Percentiles rank a stretch among this genome's conserved stretches.
Evolutionary conservation across 306 rosid species (phyloP).

Genomic region (Cicer arietinum): DNA sequence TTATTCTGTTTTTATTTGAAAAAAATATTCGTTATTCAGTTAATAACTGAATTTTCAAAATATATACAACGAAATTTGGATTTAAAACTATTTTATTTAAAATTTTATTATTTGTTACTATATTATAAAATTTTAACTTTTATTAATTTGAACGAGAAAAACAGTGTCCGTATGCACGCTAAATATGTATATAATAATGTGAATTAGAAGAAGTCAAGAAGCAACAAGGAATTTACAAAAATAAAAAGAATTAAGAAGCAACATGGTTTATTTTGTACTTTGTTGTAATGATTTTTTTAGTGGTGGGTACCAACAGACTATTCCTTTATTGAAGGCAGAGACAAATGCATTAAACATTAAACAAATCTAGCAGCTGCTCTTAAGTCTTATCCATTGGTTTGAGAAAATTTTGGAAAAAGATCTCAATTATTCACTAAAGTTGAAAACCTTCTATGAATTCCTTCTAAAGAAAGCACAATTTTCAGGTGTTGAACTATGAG

Average conservation of each 20-base stretch:
- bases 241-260: too few species aligned
- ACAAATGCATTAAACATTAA: slow-evolving; percentile 35
- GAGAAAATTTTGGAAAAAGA: slow-evolving; percentile 31
- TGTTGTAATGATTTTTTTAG: slow-evolving; percentile 35
- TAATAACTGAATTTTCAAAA: too few species aligned
- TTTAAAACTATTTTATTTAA: too few species aligned
- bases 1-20: too few species aligned
- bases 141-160: too few species aligned
- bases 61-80: too few species aligned
- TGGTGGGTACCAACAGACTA: slow-evolving; percentile 49
- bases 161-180: too few species aligned
- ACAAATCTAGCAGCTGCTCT: slow-evolving; percentile 43
- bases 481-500: slow-evolving; percentile 28
- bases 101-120: too few species aligned
- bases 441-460: slow-evolving; percentile 27
- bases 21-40: too few species aligned
- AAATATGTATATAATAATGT: neutral
- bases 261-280: slow-evolving; percentile 36
- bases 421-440: slow-evolving; percentile 40
- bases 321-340: slow-evolving; percentile 40
- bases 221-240: too few species aligned
- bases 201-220: neutral
- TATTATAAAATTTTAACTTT: too few species aligned
- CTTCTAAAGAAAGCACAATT: slow-evolving; percentile 22
- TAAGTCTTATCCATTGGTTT: slow-evolving; percentile 30